Base-by-base conservation (phyloP, 306 rosid genomes). In the Vigna nakashimae region DNA sequence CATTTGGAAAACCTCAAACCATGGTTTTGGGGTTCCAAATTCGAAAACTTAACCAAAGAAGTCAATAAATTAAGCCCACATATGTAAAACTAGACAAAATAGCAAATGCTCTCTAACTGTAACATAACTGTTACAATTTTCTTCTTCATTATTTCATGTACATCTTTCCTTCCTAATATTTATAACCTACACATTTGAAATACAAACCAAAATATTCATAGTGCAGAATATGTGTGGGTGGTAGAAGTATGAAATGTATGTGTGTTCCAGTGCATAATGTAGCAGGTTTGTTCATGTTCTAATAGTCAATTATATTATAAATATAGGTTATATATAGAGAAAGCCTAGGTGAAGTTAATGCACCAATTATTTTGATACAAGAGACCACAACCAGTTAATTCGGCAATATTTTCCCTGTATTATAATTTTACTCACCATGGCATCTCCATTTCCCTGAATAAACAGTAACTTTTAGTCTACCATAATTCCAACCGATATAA, bases 401-500 rank as follows among this genome's bases (percentile, higher is more conserved):
- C 48, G 45, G 32, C 38, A 66, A 74, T 57, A 57, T n/a, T 48
- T 57, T 73, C 68, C 75, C 56, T 30, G 38, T 2, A 30, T 36
- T 42, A 34, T 36, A 49, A 66, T 34, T 58, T 63, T 8, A 6
- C 34, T 43, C 60, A 68, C 79, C 45, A 24, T n/a, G 51, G 4
- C 77, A 51, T 40, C 43, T 7, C 50, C 52, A 58, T 20, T 59
- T 43, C 67, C 38, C 50, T 49, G n/a, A 26, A 69, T 26, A n/a
- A 75, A 73, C 75, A 80, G 45, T 12, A 17, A 13, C 10, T 64
- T 53, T 51, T 4, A 75, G 65, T 64, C 34, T 13, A n/a, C 56
- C 17, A 49, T 62, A 59, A 59, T 49, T 45, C n/a, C 38, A 71
- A 50, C 22, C 16, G 34, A 51, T 9, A 65, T 38, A 66, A 57